These are phyloP conservation scores for Nannochloropsis salina DNA, from an alignment of 108 stramenopile species.

Conservation along the genomic window DNA sequence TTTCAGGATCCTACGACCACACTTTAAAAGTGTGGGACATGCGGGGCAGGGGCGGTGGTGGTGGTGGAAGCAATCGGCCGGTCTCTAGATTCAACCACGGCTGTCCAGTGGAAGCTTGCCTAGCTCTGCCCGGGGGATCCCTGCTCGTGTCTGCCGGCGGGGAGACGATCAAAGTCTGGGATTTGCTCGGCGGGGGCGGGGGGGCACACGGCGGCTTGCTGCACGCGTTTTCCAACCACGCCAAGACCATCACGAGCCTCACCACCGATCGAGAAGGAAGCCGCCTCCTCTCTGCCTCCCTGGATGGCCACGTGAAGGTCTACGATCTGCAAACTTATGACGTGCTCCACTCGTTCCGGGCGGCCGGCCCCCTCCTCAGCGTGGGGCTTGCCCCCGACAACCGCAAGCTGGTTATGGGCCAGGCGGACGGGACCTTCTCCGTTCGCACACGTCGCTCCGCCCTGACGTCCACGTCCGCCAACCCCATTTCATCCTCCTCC, in stretches of 20 bases:
- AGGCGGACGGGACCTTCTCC: conserved; percentile 33
- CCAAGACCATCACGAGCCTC: conserved; percentile 47
- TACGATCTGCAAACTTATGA: conserved; percentile 44
- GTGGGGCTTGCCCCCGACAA: conserved; percentile 42
- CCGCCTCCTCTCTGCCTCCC: conserved; percentile 45
- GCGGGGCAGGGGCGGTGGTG: conserved; percentile 25
- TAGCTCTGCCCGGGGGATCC: conserved; percentile 35
- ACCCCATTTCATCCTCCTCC: conserved; percentile 27
- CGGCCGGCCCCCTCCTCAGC: conserved; percentile 42
- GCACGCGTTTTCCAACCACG: conserved; percentile 48
- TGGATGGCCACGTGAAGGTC: conserved; percentile 54
- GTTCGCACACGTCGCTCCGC: conserved; percentile 35
- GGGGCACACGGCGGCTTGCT: conserved; percentile 13
- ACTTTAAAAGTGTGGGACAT: conserved; percentile 39
- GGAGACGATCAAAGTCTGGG: conserved; percentile 51
- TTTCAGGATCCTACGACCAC: conserved; percentile 42
- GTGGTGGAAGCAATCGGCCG: not conserved
- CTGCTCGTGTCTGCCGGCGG: conserved; percentile 38
- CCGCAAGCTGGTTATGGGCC: conserved; percentile 33
- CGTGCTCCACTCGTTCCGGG: conserved; percentile 47
- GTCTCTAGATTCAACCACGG: conserved; percentile 30
- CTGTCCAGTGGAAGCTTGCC: conserved; percentile 42
- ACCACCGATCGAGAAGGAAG: conserved; percentile 29
- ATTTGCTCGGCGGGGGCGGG: conserved; percentile 41
- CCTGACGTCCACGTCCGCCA: conserved; percentile 40